Evolutionary conservation across 148 eudicot species (phyloP), one percentile per base, ranked within the genome.

Genomic region (Selenicereus undatus): DNA sequence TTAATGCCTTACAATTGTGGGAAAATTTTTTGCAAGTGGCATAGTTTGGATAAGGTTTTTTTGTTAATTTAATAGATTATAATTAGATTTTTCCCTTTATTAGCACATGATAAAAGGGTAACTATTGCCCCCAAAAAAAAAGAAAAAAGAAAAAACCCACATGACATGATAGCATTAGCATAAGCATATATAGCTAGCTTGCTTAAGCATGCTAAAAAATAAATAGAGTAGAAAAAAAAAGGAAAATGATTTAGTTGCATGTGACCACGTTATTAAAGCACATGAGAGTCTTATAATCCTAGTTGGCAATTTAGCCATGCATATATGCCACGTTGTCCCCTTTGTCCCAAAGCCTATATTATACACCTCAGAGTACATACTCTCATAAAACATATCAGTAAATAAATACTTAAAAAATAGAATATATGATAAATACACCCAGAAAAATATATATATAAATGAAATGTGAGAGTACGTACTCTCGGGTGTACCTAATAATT

Each of bases 221-320:
- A 75, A 73, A 73, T 71, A 45, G 5, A 45, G 50, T 45, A 45
- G 50, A 1, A 4, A 81, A 21, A 60, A 75, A 32, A 81, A 75
- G 64, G 50, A 68, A 50, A 42, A 76, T 81, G 64, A 81, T 81
- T 64, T 76, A 81, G 29, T 17, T 11, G 30, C 83, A 81, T 81
- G 83, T 81, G 83, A 81, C 80, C 76, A 70, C 30, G 80, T 81
- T 72, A 81, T 76, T 51, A 60, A 64, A 81, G 10, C 76, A 76
- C 83, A 81, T 81, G 77, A 26, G 6, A 73, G 21, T 30, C 65
- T 11, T 45, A 29, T 22, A 74, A 74, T 81, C 79, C 78, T 64
- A 74, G 56, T 81, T 80, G 54, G 71, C 68, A 64, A 64, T 64
- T 71, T 24, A 72, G n/a, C 81, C 76, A 16, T 48, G 12, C 52